Conservation (phyloP, 2,329 filamentous ascomycete genomes). For the Aureobasidium lini region DNA sequence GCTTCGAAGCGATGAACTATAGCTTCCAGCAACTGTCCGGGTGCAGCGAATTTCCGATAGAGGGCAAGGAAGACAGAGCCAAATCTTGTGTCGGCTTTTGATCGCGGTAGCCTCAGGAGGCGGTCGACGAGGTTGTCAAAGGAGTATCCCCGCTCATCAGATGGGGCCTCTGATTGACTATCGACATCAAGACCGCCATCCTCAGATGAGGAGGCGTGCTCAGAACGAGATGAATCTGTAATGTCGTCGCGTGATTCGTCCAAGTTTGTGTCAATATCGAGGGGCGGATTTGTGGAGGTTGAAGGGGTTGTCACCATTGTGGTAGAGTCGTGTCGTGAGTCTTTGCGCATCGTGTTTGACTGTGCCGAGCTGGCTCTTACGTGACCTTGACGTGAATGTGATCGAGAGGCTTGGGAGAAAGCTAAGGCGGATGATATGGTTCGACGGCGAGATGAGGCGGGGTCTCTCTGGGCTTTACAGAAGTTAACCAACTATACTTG, state of each 20-base stretch:
- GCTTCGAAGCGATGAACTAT: conserved; percentile 70
- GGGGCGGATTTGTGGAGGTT: conserved; percentile 35
- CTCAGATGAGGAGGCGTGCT: conserved; percentile 55
- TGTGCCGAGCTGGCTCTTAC: conserved; percentile 42
- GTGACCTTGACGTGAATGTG: conserved; percentile 30
- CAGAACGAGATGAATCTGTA: conserved; percentile 53
- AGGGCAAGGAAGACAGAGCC: conserved; percentile 81
- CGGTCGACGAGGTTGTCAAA: conserved; percentile 63
- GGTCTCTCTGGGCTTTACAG: not conserved
- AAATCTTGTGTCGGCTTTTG: conserved; percentile 84
- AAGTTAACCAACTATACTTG: not conserved
- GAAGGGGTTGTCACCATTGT: conserved; percentile 21
- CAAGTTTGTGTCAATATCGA: conserved; percentile 51
- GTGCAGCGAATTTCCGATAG: conserved; percentile 88
- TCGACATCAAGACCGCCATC: conserved; percentile 43
- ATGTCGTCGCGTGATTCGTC: conserved; percentile 55
- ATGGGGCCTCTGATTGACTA: conserved; percentile 21
- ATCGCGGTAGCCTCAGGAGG: conserved; percentile 73
- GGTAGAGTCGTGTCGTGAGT: conserved; percentile 26
- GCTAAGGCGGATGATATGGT: conserved; percentile 8
- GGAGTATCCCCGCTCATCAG: conserved; percentile 53
- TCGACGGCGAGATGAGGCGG: conserved; percentile 3
- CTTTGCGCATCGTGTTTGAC: conserved; percentile 26
- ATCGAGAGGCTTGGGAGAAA: not conserved
- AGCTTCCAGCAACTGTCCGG: conserved; percentile 66